Base-by-base conservation (phyloP, 1,284 basidiomycete species). In the Irpex rosettiformis region DNA sequence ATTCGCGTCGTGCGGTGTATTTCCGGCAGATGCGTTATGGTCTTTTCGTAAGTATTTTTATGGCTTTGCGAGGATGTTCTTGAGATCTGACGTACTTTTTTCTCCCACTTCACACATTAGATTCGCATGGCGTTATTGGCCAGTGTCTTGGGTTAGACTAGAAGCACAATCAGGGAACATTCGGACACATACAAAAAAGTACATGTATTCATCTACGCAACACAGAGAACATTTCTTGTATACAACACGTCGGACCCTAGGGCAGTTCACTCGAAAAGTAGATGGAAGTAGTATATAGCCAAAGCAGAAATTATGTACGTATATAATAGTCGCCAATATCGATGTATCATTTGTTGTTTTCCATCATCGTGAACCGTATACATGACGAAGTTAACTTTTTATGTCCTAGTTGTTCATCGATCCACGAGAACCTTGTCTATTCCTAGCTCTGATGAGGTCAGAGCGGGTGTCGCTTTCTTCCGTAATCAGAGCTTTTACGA, bases 21-120 rank as follows among this genome's bases (percentile, higher is more conserved):
- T 98, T 98, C 89, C 87, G 97, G 53, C 96, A 98, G 73, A 98
- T 98, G 95, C 89, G 95, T 62, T 97, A 96, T 74, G 97, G 96
- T 55, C 88, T 98, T 64, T 98, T 96, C 73, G 93, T 96, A 68
- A 74, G 93, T 85, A 16, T 4, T 5, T n/a, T 40, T n/a, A 3
- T 3, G 11, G 1, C 33, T n/a, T 28, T 24, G 55, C n/a, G 18
- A 24, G 54, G 21, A 4, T 59, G 16, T 6, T 24, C 28, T 54
- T 27, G 29, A 11, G 25, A 6, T 11, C 4, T 37, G 18, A 27
- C 28, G 27, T 55, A 49, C 8, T 24, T 58, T 56, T 62, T 8
- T 7, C 21, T 42, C 1, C 51, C 7, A 57, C 3, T n/a, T n/a
- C n/a, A n/a, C n/a, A n/a, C n/a, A n/a, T 11, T 66, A 89, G 88